Evolutionary conservation across 2,329 filamentous ascomycete genomes (phyloP).

Genomic region (Colletotrichum abscissum): DNA sequence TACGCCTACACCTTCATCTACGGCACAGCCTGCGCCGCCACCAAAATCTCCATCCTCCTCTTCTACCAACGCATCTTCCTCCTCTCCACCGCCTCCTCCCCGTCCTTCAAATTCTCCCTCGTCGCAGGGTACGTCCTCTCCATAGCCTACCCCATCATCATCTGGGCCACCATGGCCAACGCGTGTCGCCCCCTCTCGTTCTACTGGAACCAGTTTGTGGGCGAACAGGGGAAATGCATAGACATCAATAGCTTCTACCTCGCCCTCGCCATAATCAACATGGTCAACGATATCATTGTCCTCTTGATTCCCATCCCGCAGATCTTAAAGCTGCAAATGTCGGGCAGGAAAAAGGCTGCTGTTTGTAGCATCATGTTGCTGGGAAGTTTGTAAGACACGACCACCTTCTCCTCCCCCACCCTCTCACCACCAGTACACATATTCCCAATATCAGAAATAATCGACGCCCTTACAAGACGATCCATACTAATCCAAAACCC

Average conservation of each 20-base stretch:
- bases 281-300: slow-evolving; percentile 33
- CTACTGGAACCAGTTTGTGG: slow-evolving; percentile 35
- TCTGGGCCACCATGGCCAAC: slow-evolving; percentile 32
- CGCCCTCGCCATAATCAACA: slow-evolving; percentile 30
- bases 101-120: slow-evolving; percentile 8
- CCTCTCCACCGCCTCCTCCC: neutral
- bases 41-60: slow-evolving; percentile 36
- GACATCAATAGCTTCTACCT: slow-evolving; percentile 25
- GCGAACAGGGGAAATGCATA: slow-evolving; percentile 13
- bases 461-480: no score
- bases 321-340: slow-evolving; percentile 33
- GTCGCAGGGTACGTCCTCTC: slow-evolving; percentile 21
- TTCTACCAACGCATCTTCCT: slow-evolving; percentile 35
- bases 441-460: no score
- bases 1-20: slow-evolving; percentile 35
- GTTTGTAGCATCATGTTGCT: slow-evolving; percentile 32
- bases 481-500: neutral
- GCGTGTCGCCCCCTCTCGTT: slow-evolving; percentile 25
- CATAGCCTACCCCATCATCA: slow-evolving; percentile 17
- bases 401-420: no score
- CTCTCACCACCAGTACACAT: no score
- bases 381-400: slow-evolving; percentile 27
- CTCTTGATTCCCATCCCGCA: slow-evolving; percentile 30
- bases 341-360: slow-evolving; percentile 18
- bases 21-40: slow-evolving; percentile 30